Percentiles rank a stretch among this genome's conserved stretches.
Conservation (phyloP, 768 basidiomycete species). For the Podaxis mareebaensis region DNA sequence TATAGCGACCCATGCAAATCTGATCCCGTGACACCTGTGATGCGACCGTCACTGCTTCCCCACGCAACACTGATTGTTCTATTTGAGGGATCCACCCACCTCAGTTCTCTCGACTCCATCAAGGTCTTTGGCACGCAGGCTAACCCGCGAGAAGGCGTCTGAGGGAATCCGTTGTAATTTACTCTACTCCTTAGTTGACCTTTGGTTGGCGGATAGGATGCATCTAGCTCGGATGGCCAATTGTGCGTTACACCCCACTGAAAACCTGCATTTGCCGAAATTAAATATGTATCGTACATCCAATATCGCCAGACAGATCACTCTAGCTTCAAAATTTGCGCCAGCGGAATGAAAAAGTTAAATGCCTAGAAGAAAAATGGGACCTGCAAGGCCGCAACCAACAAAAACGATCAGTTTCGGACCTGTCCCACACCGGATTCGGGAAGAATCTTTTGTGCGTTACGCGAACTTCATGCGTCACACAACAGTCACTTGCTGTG, state of each 20-base stretch:
- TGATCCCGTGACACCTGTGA: slow-evolving; percentile 23
- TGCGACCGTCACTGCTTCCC: slow-evolving; percentile 16
- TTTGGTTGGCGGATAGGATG: no score
- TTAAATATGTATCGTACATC: background rate
- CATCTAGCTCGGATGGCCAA: no score
- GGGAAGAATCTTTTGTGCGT: background rate
- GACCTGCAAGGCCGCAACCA: no score
- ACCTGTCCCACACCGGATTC: no score
- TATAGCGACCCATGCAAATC: slow-evolving; percentile 19
- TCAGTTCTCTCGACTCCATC: background rate
- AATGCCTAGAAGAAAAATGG: background rate
- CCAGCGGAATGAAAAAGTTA: background rate
- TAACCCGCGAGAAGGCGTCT: no score
- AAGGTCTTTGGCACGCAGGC: background rate
- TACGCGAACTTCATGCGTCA: background rate
- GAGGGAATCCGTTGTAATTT: no score
- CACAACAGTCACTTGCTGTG: slow-evolving; percentile 10
- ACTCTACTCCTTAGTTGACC: no score
- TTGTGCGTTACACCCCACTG: background rate
- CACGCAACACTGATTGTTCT: slow-evolving; percentile 8
- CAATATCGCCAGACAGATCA: background rate
- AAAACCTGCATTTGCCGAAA: background rate
- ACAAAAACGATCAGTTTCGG: no score
- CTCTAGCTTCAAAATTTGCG: no score
- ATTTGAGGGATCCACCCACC: background rate